Base-by-base conservation (phyloP, 768 basidiomycete genomes). In the Holtermanniella nyarrowii region DNA sequence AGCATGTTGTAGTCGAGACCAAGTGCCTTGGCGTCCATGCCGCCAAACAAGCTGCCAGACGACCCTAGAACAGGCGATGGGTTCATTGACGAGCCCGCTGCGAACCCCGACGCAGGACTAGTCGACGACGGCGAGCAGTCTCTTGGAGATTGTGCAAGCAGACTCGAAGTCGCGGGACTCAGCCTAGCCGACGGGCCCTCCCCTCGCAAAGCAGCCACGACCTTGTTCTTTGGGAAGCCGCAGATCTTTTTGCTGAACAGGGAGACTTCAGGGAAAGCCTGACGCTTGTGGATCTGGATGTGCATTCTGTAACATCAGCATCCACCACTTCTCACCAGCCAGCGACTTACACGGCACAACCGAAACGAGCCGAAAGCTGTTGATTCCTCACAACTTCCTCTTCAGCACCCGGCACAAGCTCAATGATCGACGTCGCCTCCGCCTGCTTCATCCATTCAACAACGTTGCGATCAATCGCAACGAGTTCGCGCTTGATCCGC, bases 241-340 rank as follows among this genome's bases (percentile, higher is more conserved):
- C 69, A 71, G 39, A 71, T 69, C 46, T 53, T 59, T 50, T 64
- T 63, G 42, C 63, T 66, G 62, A 71, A 71, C 22, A 71, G 50
- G 5, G 67, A 65, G 13, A 71, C 69, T 46, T 71, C 69, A 5
- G 69, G 69, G 62, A 71, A 71, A 20, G 69, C 69, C 46, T 71
- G 69, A 40, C 63, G 60, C 39, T 67, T 62, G 50, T 71, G 69
- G 20, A 71, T 64, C 44, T 69, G 67, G 25, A 71, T 67, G 46
- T 71, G 69, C 16, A 58, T 37, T 22, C 42, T n/a, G 42, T 10
- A 18, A 22, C 7, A 18, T 43, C 7, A 43, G 16, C 42, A 18
- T 43, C 7, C 16, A 10, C 22, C n/a, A 43, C 10, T 10, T 43
- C n/a, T n/a, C 10, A n/a, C n/a, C 18, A 43, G 7, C 27, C 3